Conservation (phyloP, 768 basidiomycete genomes). For the Collybia nuda region DNA sequence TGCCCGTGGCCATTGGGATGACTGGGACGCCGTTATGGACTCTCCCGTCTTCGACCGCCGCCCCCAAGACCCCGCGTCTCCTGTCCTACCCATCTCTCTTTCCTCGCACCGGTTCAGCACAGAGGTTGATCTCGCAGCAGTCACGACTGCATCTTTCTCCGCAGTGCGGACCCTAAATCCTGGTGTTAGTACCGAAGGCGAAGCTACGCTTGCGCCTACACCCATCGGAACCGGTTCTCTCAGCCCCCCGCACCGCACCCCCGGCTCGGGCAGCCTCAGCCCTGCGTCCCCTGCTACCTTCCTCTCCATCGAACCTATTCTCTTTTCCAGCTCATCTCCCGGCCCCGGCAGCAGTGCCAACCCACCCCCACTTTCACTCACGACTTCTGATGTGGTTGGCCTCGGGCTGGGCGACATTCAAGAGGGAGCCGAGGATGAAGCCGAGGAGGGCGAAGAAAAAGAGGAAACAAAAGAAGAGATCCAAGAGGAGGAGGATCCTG, state of each 20-base stretch:
- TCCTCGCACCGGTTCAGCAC: background rate
- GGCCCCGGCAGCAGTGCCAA: slow-evolving; percentile 33
- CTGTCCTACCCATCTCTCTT: slow-evolving; percentile 6
- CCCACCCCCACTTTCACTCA: slow-evolving; percentile 31
- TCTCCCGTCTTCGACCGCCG: slow-evolving; percentile 33
- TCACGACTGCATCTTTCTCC: too few species aligned
- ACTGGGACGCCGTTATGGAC: slow-evolving; percentile 46
- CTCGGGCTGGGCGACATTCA: slow-evolving; percentile 56
- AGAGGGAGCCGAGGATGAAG: slow-evolving; percentile 51
- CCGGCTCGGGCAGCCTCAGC: background rate
- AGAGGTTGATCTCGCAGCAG: background rate
- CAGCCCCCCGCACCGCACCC: background rate
- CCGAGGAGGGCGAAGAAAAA: slow-evolving; percentile 10
- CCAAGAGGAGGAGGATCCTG: slow-evolving; percentile 10
- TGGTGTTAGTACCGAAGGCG: background rate
- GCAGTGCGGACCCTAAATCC: background rate
- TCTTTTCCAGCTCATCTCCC: slow-evolving; percentile 30
- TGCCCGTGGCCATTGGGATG: slow-evolving; percentile 39
- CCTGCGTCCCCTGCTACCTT: slow-evolving; percentile 13
- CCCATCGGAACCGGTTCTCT: background rate
- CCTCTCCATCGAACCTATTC: slow-evolving; percentile 53
- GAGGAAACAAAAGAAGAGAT: slow-evolving; percentile 4
- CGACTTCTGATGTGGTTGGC: slow-evolving; percentile 17
- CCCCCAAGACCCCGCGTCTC: slow-evolving; percentile 1
- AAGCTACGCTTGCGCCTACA: background rate